Conservation (phyloP, 306 rosid genomes). For the Casuarina cunninghamiana region DNA sequence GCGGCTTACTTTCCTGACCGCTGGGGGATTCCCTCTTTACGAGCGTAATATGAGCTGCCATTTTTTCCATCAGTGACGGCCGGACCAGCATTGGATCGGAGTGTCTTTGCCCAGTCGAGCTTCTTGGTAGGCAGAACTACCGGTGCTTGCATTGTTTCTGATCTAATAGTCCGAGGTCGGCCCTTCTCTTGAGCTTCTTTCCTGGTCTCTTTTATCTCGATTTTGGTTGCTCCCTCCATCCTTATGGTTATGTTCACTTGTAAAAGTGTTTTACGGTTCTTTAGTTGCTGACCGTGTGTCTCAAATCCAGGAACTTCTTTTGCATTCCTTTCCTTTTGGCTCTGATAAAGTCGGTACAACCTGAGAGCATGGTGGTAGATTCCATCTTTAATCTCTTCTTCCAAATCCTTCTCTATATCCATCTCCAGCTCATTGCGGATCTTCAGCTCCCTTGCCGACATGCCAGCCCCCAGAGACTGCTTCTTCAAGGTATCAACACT, state of each 20-base stretch:
- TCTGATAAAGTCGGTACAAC: slow-evolving; percentile 52
- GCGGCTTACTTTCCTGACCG: no score
- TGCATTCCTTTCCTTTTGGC: slow-evolving; percentile 38
- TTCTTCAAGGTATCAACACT: slow-evolving; percentile 8
- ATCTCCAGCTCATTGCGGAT: slow-evolving; percentile 58
- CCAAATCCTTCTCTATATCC: slow-evolving; percentile 66
- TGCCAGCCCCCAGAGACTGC: slow-evolving; percentile 2
- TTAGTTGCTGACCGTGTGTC: background rate
- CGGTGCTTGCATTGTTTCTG: slow-evolving; percentile 20
- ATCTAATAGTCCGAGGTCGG: slow-evolving; percentile 21
- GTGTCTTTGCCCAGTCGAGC: slow-evolving; percentile 65
- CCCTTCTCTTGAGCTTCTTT: slow-evolving; percentile 29
- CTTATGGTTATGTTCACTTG: slow-evolving; percentile 61
- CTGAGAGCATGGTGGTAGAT: slow-evolving; percentile 65
- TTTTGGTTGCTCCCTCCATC: slow-evolving; percentile 59
- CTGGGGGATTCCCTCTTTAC: no score
- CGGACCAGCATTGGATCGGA: slow-evolving; percentile 37
- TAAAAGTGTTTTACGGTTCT: slow-evolving; percentile 31
- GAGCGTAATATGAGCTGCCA: slow-evolving; percentile 20
- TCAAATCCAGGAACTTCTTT: slow-evolving; percentile 5
- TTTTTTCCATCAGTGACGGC: slow-evolving; percentile 20
- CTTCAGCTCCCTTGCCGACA: slow-evolving; percentile 54
- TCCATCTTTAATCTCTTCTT: slow-evolving; percentile 64
- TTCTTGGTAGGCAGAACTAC: slow-evolving; percentile 22
- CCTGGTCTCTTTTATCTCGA: slow-evolving; percentile 57